Evolutionary conservation across 2,329 filamentous ascomycete genomes (phyloP), one percentile per base, ranked within the genome.

Genomic region (Alternaria incomplexa): DNA sequence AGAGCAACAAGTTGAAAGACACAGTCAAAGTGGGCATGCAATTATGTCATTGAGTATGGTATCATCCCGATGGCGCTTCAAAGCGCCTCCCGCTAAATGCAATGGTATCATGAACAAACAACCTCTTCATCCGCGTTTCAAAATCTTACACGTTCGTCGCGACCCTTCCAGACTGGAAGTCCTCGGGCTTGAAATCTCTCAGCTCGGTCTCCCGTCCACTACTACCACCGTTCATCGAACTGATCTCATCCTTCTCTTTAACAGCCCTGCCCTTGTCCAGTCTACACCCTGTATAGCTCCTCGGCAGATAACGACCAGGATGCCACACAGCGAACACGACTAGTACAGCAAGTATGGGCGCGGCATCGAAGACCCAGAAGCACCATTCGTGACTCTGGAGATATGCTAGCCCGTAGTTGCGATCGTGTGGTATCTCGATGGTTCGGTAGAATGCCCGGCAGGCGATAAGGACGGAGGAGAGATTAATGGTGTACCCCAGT

Each of bases 391-490:
- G 81, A 5, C 71, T 78, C 67, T 85, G 85, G 1, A 83, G 75
- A 66, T 87, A 87, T 15, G 82, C 80, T 7, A 85, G 74, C n/a
- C 83, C 83, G 0, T 76, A 73, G 15, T 69, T 63, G 53, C 70
- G 71, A 55, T 85, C 85, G 36, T 85, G 79, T 0, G 83, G 81
- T 62, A 86, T 87, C 65, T 87, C 85, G 51, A 85, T 79, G 5
- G 85, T 81, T n/a, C 85, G 82, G 63, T 85, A 87, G 26, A 86
- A 79, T n/a, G 83, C 85, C 13, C 85, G 84, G 4, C 85, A 64
- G 77, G 86, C 73, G 44, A 75, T 74, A 36, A 73, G 66, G 0
- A 71, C 66, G 3, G 74, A 76, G 0, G 75, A 77, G 2, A 77
- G 56, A 46, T 78, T 79, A 64, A 78, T 79, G 13, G 76, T 76